A percentile compares a stretch with the other conserved stretches of the same genome.
phyloP scores from a whole-genome alignment of 1,284 basidiomycete genomes.

The Schizopora paradoxa region DNA sequence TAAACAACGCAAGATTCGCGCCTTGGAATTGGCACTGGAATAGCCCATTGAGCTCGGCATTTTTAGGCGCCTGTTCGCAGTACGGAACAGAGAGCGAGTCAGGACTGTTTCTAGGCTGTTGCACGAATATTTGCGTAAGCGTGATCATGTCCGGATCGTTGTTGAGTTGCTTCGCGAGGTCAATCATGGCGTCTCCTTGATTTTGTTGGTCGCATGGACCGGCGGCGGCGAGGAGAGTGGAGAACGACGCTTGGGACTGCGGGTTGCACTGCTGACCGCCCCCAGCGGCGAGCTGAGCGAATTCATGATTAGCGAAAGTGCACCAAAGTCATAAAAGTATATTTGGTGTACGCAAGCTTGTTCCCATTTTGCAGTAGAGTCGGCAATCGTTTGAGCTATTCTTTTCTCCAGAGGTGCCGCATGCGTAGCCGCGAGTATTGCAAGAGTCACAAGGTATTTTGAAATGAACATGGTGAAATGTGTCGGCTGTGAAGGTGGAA shows the following conservation, averaged over 20 bases:
- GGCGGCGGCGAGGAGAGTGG: constrained; percentile 24
- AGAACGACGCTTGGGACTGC: constrained; percentile 23
- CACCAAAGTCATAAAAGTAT: background rate
- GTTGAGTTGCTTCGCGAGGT: constrained; percentile 28
- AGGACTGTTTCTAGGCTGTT: constrained; percentile 50
- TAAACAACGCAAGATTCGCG: constrained; percentile 29
- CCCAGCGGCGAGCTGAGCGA: constrained; percentile 12
- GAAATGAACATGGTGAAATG: no score
- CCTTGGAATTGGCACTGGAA: constrained; percentile 40
- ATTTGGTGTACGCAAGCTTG: constrained; percentile 19
- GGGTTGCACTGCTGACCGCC: constrained; percentile 23
- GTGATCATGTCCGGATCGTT: constrained; percentile 28
- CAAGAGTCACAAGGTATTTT: no score
- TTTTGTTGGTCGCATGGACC: constrained; percentile 29
- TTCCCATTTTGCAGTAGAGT: constrained; percentile 22
- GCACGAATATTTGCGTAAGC: constrained; percentile 38
- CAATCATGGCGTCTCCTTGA: constrained; percentile 29
- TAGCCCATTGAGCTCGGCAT: constrained; percentile 35
- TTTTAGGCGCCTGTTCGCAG: constrained; percentile 36
- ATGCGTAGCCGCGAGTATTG: no score
- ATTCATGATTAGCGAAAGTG: background rate
- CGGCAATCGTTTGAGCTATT: constrained; percentile 24
- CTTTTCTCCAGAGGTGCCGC: constrained; percentile 21
- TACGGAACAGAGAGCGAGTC: constrained; percentile 33
- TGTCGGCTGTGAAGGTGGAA: no score